phyloP scores from a whole-genome alignment of 2,329 filamentous ascomycete genomes.

The Dryadomyces quercus-mongolicae region DNA sequence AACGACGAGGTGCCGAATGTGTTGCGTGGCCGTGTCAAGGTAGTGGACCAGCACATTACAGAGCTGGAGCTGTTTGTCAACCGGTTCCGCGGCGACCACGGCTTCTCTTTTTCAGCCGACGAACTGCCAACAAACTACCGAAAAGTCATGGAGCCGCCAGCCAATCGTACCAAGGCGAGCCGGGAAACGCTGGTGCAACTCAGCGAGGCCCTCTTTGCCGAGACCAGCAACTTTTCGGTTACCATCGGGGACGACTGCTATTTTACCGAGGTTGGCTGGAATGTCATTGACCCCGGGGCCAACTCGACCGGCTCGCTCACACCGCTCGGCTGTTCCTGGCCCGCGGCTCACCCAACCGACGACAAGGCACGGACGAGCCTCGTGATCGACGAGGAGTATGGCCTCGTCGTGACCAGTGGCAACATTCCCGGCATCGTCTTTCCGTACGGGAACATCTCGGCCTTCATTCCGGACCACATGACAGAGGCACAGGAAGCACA shows the following conservation, averaged over 20 bases:
- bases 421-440: not conserved
- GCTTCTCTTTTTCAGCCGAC: not conserved
- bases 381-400: not conserved
- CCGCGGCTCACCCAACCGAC: not conserved
- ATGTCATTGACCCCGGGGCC: not conserved
- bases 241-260: not conserved
- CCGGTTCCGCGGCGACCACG: slow-evolving; percentile 1
- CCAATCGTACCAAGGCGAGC: not conserved
- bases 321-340: not conserved
- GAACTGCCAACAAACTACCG: not conserved
- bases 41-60: not conserved
- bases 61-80: slow-evolving; percentile 1
- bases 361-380: not conserved
- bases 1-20: not conserved
- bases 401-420: not conserved
- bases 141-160: not conserved
- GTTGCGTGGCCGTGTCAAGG: not conserved
- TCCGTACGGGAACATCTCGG: not conserved
- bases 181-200: not conserved
- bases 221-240: not conserved
- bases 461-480: not conserved
- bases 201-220: not conserved
- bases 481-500: not conserved
- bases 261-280: not conserved
- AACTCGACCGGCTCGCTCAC: not conserved